Percentiles rank a stretch among this genome's conserved stretches.
Evolutionary conservation across 495 filamentous ascomycete species (phyloP).

Genomic region (Xylaria grammica): DNA sequence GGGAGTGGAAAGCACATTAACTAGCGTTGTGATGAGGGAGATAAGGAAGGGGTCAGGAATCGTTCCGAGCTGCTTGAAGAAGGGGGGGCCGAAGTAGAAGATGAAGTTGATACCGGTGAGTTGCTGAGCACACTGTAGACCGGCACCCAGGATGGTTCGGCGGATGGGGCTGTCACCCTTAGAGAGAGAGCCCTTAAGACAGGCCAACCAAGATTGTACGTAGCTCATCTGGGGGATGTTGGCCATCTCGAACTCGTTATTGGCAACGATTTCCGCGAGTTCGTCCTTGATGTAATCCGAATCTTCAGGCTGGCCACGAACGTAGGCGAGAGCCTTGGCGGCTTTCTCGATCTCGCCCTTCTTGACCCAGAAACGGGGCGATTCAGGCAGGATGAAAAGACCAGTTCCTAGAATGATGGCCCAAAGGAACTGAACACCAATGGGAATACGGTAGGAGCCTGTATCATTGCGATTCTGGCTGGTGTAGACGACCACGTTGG

Average conservation of each 20-base stretch:
- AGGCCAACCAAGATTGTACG: conserved; percentile 65
- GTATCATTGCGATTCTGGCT: conserved; percentile 64
- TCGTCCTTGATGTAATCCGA: conserved; percentile 71
- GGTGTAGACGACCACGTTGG: conserved; percentile 68
- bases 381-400: conserved; percentile 59
- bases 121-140: conserved; percentile 67
- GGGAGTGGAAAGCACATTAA: conserved; percentile 76
- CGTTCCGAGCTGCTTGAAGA: conserved; percentile 66
- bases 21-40: conserved; percentile 71
- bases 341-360: conserved; percentile 61
- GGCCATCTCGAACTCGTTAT: conserved; percentile 68
- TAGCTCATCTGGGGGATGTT: conserved; percentile 64
- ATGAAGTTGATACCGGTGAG: conserved; percentile 49
- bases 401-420: conserved; percentile 64
- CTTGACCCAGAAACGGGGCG: conserved; percentile 67
- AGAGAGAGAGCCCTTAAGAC: conserved; percentile 68
- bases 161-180: conserved; percentile 66
- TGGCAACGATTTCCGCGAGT: conserved; percentile 72
- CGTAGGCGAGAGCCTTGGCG: conserved; percentile 49
- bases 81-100: conserved; percentile 72
- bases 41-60: conserved; percentile 70
- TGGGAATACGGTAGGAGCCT: conserved; percentile 75
- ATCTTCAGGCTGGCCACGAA: conserved; percentile 61
- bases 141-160: conserved; percentile 70
- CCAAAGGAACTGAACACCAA: conserved; percentile 70